Conservation (phyloP, 2,329 filamentous ascomycete species). For the Biscogniauxia marginata region DNA sequence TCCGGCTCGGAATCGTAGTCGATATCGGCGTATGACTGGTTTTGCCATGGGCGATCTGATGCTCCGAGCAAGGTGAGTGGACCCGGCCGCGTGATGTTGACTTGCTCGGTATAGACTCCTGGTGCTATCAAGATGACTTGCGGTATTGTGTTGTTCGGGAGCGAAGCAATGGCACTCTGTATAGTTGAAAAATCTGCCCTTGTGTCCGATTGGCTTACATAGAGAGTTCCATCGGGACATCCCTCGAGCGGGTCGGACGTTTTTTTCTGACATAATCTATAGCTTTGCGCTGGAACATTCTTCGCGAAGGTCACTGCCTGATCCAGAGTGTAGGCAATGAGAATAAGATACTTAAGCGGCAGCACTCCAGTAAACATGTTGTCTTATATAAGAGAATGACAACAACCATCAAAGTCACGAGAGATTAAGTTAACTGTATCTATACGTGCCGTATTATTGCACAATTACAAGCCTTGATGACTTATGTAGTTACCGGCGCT, state of each 20-base stretch:
- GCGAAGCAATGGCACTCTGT: conserved; percentile 40
- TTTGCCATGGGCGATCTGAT: conserved; percentile 39
- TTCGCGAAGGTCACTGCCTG: neutral
- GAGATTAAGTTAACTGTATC: neutral
- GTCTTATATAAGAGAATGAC: neutral
- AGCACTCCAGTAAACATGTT: neutral
- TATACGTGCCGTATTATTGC: too few species aligned
- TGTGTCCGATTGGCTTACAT: conserved; percentile 37
- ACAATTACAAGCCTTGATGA: too few species aligned
- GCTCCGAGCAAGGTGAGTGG: conserved; percentile 63
- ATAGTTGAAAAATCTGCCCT: conserved; percentile 39
- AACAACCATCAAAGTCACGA: neutral
- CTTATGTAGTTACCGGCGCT: neutral
- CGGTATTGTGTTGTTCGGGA: conserved; percentile 40
- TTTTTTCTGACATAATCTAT: conserved; percentile 32
- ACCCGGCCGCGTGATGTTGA: conserved; percentile 62
- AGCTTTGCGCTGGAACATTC: conserved; percentile 27
- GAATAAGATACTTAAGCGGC: conserved; percentile 1
- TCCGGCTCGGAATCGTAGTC: conserved; percentile 38
- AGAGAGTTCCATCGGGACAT: conserved; percentile 41
- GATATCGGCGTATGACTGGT: conserved; percentile 38
- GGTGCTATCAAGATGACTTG: conserved; percentile 59
- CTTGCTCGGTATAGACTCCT: conserved; percentile 61
- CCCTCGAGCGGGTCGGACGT: conserved; percentile 35
- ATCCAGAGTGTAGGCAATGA: conserved; percentile 4